Base-by-base conservation (phyloP, 2,329 filamentous ascomycete species). In the Xylariales sp. region DNA sequence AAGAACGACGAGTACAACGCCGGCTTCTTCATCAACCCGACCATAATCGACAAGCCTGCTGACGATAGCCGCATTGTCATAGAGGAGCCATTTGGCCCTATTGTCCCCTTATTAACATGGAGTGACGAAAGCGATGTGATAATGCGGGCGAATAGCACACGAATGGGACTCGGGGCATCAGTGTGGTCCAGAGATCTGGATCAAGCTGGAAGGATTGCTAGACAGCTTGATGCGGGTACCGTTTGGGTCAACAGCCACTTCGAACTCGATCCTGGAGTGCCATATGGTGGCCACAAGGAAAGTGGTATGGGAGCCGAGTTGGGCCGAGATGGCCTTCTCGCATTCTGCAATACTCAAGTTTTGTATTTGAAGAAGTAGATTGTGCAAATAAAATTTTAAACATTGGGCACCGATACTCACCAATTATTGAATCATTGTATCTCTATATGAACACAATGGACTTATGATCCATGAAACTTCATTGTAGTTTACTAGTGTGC, bases 241-340 rank as follows among this genome's bases (percentile, higher is more conserved):
- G 67, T 77, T 12, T 76, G 67, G 52, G 60, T 77, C 47, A 78
- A 78, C 57, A 52, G 55, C 1, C 64, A 67, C 43, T 62, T 63
- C n/a, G 62, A 66, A 7, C 27, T 65, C 0, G 49, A 53, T 0
- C 57, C 64, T 0, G 46, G 60, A 2, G 58, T 58, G 3, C 63
- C 70, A 0, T 75, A 71, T 44, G 69, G 67, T 1, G 72, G 74
- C 0, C 65, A 71, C 47, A 76, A 77, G 54, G 45, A 66, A 23
- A 76, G 71, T 34, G 73, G 72, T 0, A 48, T 74, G 2, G 72
- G 73, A 0, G 60, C 61, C 38, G 72, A 77, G 36, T 67, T 55
- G 49, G 67, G 66, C 1, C 21, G 62, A n/a, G 57, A 57, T 13
- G 62, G 63, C 0, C 43, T 66, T 25, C 60, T 59, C 48, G 44